A percentile compares a stretch with the other conserved stretches of the same genome.
phyloP scores from a whole-genome alignment of 2,329 filamentous ascomycete genomes.

The Fusarium chuoi region DNA sequence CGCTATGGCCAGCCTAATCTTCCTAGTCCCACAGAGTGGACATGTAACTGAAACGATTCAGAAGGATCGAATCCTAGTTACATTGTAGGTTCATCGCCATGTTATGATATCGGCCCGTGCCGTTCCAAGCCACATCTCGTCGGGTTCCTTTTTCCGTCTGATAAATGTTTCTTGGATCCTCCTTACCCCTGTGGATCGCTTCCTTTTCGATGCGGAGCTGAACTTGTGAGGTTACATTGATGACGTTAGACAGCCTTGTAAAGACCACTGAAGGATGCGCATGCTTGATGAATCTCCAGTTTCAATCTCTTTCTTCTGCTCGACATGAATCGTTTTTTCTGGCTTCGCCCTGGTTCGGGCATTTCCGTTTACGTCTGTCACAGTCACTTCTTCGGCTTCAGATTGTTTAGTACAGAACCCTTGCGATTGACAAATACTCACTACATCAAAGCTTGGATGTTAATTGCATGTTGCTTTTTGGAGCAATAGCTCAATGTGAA shows the following conservation, averaged over 20 bases:
- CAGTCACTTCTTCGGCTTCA: neutral
- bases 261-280: neutral
- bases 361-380: neutral
- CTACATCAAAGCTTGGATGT: accelerated
- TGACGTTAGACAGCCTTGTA: neutral
- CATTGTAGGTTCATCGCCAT: neutral
- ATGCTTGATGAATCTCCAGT: neutral
- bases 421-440: too few species aligned
- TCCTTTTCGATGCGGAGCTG: neutral
- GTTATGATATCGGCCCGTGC: neutral
- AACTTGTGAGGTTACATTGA: neutral
- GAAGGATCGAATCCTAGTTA: constrained; percentile 5
- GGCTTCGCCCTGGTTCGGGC: neutral
- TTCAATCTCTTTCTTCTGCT: neutral
- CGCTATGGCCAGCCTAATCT: neutral
- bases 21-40: neutral
- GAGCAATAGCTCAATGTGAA: neutral
- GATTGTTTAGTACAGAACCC: accelerated
- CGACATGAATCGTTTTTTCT: neutral
- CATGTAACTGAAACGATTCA: neutral
- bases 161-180: neutral
- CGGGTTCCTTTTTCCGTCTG: neutral
- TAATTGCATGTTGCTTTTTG: accelerated
- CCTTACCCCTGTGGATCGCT: neutral
- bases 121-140: neutral